Percentiles rank a stretch among this genome's conserved stretches.
Conservation (phyloP, 2,329 filamentous ascomycete genomes). For the Lasiodiplodia citricola region DNA sequence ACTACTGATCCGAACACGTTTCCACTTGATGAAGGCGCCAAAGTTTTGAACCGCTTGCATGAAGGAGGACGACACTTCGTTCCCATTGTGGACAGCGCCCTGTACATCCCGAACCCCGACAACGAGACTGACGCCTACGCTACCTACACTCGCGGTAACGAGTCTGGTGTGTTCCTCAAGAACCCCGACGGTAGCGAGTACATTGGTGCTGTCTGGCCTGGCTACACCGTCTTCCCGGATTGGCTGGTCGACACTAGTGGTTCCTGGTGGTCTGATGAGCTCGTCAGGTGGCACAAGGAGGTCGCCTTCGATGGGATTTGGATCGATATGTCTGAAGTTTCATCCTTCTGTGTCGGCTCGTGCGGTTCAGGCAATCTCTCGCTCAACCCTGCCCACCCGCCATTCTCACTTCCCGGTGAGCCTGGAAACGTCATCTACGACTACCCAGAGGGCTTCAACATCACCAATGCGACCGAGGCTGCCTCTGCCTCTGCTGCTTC, state of each 20-base stretch:
- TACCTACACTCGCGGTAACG: conserved; percentile 57
- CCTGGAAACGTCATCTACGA: conserved; percentile 62
- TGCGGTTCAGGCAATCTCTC: conserved; percentile 70
- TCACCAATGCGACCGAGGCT: conserved; percentile 72
- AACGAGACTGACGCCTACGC: conserved; percentile 66
- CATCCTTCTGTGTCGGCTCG: conserved; percentile 71
- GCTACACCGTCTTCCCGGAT: conserved; percentile 66
- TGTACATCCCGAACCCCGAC: conserved; percentile 74
- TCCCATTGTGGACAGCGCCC: conserved; percentile 67
- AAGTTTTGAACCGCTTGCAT: conserved; percentile 61
- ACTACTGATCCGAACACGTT: conserved; percentile 61
- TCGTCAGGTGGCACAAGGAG: conserved; percentile 58
- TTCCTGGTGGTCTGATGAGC: conserved; percentile 64
- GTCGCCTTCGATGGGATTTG: conserved; percentile 57
- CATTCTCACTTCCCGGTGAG: conserved; percentile 69
- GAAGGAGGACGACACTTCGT: conserved; percentile 62
- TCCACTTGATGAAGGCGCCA: conserved; percentile 53
- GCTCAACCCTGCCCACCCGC: conserved; percentile 71
- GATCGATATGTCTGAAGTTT: conserved; percentile 68
- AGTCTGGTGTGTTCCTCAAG: conserved; percentile 55
- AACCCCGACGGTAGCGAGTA: conserved; percentile 62
- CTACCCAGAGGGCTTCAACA: conserved; percentile 73
- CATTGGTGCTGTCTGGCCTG: conserved; percentile 62
- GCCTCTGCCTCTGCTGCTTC: conserved; percentile 62
- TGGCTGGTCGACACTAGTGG: conserved; percentile 65